Base-by-base conservation (phyloP, 768 basidiomycete species). In the Leccinum subgranulosum region DNA sequence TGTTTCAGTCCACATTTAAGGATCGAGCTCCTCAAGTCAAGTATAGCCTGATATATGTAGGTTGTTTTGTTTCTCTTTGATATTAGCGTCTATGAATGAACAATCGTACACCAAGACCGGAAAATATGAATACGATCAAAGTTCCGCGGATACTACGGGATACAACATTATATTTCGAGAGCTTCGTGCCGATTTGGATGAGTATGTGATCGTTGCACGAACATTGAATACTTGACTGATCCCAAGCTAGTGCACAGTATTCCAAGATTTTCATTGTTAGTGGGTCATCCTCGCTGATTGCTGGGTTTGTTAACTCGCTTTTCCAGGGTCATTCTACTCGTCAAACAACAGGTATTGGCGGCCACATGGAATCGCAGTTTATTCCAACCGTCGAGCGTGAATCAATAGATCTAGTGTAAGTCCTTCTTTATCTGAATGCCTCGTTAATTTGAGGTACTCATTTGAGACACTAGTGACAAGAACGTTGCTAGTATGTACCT, bases 221-320 rank as follows among this genome's bases (percentile, higher is more conserved):
- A n/a, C 4, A 9, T 7, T 14, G 2, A 28, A 15, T 2, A 55
- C 51, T 49, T 64, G 51, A 52, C 59, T 47, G 14, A 59, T 11
- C 12, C 8, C 45, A 9, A 39, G 55, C 55, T 53, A 90, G 89
- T 31, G 74, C 77, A 17, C 87, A 86, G 39, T 73, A 81, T 36
- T 79, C 91, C 2, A 84, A 85, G 34, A 79, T 95, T 12, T 97
- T 94, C 73, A 94, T 96, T 59, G 90, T 90, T 65, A 62, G 81
- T 72, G 3, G 27, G 23, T 15, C 31, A 3, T 23, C 19, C 25
- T 10, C 5, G 2, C 8, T 48, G 10, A 15, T 17, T 17, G 0
- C 28, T 39, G 12, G 6, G 0, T 45, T n/a, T 21, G 3, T 25
- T 55, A 3, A 55, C 29, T 9, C 7, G 1, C 9, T 54, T 25